Evolutionary conservation across 257 asterid species (phyloP).

Genomic region (Petunia axillaris): DNA sequence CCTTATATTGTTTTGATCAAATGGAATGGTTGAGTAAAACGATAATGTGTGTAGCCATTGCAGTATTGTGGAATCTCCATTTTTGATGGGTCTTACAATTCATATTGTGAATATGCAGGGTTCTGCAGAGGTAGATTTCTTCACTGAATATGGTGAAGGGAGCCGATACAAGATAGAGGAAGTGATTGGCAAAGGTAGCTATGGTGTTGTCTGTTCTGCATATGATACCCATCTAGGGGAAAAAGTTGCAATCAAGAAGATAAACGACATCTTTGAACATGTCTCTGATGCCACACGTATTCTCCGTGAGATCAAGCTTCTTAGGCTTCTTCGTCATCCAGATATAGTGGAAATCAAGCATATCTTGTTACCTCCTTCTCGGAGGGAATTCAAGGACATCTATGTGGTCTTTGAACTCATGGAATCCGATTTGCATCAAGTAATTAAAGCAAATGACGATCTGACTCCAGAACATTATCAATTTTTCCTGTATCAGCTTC

Average conservation of each 20-base stretch:
- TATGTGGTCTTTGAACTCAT: conserved; percentile 89
- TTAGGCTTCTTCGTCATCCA: conserved; percentile 94
- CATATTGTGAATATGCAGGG: conserved; percentile 50
- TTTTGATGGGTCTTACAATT: background rate
- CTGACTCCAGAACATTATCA: conserved; percentile 90
- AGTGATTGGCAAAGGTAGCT: conserved; percentile 97
- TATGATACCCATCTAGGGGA: conserved; percentile 85
- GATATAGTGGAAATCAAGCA: conserved; percentile 96
- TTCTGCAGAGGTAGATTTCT: conserved; percentile 78
- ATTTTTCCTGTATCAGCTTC: conserved; percentile 88
- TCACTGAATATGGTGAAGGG: conserved; percentile 97
- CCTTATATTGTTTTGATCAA: background rate
- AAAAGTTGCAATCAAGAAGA: conserved; percentile 94
- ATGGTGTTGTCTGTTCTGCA: conserved; percentile 96
- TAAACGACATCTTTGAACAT: conserved; percentile 91
- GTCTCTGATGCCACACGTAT: conserved; percentile 97
- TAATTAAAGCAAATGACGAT: conserved; percentile 89
- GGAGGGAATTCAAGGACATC: conserved; percentile 93
- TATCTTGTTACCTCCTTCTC: conserved; percentile 90
- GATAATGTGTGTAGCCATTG: background rate
- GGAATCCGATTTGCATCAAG: conserved; percentile 98
- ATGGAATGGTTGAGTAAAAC: background rate
- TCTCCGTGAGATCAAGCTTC: conserved; percentile 95
- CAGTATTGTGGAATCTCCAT: background rate
- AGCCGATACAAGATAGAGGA: conserved; percentile 91